These are phyloP conservation scores for Tolypocladium tundrense DNA, from an alignment of 2,329 filamentous ascomycete genomes.

Conservation along the genomic window DNA sequence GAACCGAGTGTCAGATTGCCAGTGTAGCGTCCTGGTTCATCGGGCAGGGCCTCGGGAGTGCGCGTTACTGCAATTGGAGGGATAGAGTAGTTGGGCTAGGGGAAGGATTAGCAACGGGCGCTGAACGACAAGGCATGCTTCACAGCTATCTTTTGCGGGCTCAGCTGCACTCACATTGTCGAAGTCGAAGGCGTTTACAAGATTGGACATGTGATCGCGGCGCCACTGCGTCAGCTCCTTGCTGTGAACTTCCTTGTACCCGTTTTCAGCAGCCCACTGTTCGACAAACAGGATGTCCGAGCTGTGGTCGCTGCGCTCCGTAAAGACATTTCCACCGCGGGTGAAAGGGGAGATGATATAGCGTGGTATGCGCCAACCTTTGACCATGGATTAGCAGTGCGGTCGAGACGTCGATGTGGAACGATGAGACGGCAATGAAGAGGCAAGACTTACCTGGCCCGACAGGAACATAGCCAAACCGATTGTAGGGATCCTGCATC, in stretches of 20 bases:
- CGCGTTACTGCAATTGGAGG: constrained; percentile 1
- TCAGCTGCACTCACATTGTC: constrained; percentile 18
- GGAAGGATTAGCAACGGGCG: neutral
- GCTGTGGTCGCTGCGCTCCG: constrained; percentile 41
- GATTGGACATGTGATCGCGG: constrained; percentile 16
- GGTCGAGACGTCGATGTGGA: neutral
- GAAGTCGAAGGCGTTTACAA: constrained; percentile 27
- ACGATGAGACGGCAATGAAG: neutral
- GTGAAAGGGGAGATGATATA: constrained; percentile 45
- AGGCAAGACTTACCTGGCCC: constrained; percentile 14
- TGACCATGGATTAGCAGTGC: neutral
- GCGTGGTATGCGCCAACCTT: constrained; percentile 35
- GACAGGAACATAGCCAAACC: constrained; percentile 11
- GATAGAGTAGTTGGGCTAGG: constrained; percentile 5
- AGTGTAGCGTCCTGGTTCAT: constrained; percentile 2
- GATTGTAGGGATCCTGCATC: constrained; percentile 28
- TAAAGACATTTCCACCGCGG: constrained; percentile 40
- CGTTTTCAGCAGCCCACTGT: constrained; percentile 24
- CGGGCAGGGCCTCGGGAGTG: constrained; percentile 2
- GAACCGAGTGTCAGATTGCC: constrained; percentile 9
- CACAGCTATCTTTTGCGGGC: neutral
- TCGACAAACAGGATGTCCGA: constrained; percentile 44
- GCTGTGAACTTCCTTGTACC: constrained; percentile 21
- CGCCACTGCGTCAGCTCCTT: constrained; percentile 14
- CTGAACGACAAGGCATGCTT: too few relatives aligned